phyloP scores from a whole-genome alignment of 2,329 filamentous ascomycete species.

The Penicillium vulpinum region DNA sequence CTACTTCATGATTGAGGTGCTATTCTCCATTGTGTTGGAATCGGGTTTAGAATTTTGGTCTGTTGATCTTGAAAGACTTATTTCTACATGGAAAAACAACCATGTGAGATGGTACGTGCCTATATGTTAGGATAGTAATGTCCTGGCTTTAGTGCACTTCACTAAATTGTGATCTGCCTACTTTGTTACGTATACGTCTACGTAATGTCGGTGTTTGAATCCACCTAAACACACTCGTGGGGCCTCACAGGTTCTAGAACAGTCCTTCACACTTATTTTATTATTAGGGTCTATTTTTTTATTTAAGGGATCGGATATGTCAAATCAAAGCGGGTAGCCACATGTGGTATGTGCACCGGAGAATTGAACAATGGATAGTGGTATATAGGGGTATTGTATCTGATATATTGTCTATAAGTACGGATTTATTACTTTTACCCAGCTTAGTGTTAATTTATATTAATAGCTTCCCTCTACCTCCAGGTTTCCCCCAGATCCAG shows the following conservation, averaged over 20 bases:
- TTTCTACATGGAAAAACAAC: not conserved
- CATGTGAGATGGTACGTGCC: not conserved
- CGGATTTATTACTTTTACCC: not conserved
- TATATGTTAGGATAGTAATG: not conserved
- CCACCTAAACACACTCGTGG: not conserved
- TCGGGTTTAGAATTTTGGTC: not conserved
- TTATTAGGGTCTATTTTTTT: too few relatives aligned
- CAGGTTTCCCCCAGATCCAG: not conserved
- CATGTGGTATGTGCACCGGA: slow-evolving; percentile 2
- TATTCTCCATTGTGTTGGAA: slow-evolving; percentile 5
- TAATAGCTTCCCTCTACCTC: not conserved
- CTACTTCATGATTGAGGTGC: slow-evolving; percentile 13
- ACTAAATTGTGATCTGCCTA: not conserved
- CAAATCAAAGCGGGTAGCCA: slow-evolving; percentile 1
- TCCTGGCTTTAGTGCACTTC: not conserved
- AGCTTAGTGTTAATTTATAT: not conserved
- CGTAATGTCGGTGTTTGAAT: not conserved
- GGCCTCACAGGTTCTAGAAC: not conserved
- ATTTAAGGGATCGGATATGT: not conserved
- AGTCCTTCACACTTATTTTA: not conserved
- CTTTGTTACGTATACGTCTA: not conserved
- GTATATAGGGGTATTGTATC: not conserved
- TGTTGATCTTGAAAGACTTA: not conserved
- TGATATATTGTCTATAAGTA: not conserved
- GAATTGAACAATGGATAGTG: not conserved